Evolutionary conservation across 2,329 filamentous ascomycete genomes (phyloP).

Genomic region (Monosporascus sp.): DNA sequence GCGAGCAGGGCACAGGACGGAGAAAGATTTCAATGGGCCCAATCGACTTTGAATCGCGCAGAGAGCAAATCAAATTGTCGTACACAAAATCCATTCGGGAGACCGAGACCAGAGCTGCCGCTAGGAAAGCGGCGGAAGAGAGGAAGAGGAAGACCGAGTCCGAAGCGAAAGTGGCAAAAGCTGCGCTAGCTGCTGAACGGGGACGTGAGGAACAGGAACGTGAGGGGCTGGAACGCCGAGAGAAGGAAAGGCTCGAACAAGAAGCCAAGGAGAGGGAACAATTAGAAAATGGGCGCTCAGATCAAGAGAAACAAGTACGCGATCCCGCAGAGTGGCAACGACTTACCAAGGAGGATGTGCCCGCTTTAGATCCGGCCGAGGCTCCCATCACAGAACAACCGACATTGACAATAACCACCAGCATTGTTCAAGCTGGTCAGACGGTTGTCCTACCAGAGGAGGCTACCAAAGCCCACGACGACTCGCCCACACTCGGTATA

Average conservation of each 20-base stretch:
- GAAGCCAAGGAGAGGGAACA: constrained; percentile 1
- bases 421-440: constrained; percentile 5
- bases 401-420: constrained; percentile 15
- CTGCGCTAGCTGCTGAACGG: constrained; percentile 32
- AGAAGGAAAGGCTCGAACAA: constrained; percentile 13
- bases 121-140: constrained; percentile 46
- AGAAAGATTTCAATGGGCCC: constrained; percentile 61
- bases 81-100: constrained; percentile 81
- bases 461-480: constrained; percentile 25
- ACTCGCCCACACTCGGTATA: constrained; percentile 63
- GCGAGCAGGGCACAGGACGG: constrained; percentile 35
- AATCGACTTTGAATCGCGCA: constrained; percentile 78
- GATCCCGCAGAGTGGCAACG: constrained; percentile 2
- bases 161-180: constrained; percentile 31
- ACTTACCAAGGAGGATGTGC: constrained; percentile 3
- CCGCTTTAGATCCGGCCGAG: constrained; percentile 6
- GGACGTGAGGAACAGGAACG: constrained; percentile 19
- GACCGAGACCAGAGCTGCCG: constrained; percentile 55
- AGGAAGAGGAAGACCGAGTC: constrained; percentile 46
- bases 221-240: constrained; percentile 6
- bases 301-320: background rate
- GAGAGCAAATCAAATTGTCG: constrained; percentile 77
- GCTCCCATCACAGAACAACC: constrained; percentile 11
- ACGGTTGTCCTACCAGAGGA: constrained; percentile 6
- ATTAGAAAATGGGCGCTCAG: background rate